phyloP scores from a whole-genome alignment of 2,329 filamentous ascomycete species.

The Scorias spongiosa region DNA sequence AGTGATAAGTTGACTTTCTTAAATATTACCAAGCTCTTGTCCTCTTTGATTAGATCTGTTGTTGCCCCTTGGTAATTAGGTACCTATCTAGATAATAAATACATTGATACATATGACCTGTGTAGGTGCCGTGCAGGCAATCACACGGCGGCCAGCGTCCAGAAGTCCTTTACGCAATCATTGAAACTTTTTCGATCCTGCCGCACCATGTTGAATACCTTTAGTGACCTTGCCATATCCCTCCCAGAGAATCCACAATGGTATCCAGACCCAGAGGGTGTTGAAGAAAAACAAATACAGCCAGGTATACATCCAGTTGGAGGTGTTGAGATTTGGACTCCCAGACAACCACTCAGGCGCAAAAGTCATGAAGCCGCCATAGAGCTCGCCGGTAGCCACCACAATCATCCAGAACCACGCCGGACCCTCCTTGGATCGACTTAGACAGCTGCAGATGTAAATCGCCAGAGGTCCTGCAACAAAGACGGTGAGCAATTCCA shows the following conservation, averaged over 20 bases:
- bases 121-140: too few relatives aligned
- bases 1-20: too few relatives aligned
- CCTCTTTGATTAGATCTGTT: too few relatives aligned
- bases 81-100: too few relatives aligned
- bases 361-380: conserved; percentile 52
- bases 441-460: conserved; percentile 37
- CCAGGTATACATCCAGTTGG: conserved; percentile 48
- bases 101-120: too few relatives aligned
- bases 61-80: too few relatives aligned
- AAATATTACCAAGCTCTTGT: too few relatives aligned
- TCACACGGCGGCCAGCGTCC: too few relatives aligned
- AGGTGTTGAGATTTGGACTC: conserved; percentile 40
- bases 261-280: conserved; percentile 45
- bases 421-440: conserved; percentile 18
- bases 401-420: conserved; percentile 43
- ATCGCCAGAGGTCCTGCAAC: conserved; percentile 42
- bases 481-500: conserved; percentile 47
- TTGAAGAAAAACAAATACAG: conserved; percentile 52
- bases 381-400: conserved; percentile 48
- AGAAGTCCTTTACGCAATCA: too few relatives aligned
- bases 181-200: neutral
- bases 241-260: conserved; percentile 41
- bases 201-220: neutral
- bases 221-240: conserved; percentile 26
- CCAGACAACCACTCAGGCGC: conserved; percentile 49